Evolutionary conservation across 208 protist species (phyloP), one percentile per base, ranked within the genome.

Genomic region (Balamuthia mandrillaris): DNA sequence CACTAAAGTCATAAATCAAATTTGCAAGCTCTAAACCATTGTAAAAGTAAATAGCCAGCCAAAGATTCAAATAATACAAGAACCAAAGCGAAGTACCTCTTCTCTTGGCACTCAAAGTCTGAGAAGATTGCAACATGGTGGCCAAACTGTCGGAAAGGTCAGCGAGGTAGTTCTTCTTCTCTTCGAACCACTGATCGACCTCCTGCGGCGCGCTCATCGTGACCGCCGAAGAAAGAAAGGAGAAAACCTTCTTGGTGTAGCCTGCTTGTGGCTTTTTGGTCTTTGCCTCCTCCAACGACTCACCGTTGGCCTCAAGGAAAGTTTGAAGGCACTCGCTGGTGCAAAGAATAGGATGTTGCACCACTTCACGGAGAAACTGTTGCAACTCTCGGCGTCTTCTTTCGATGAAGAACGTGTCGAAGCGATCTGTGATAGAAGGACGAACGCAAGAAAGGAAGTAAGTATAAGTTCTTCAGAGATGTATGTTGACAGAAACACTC

Each of bases 231-330:
- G 72, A 81, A 42, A 81, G 54, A 42, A 42, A 81, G 7, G 72
- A 81, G 52, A 81, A 81, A 37, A 81, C 52, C 72, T 81, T 81
- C 52, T 81, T 81, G 29, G 72, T 81, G 29, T 63, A 42, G 2
- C 35, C 45, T 1, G 72, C 42, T 31, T 5, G 72, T 3, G 72
- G 72, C 52, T 81, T 81, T 51, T 81, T 81, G 29, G 42, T 81
- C 72, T 81, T 81, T 42, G 72, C 72, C 2, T 33, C 52, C 14
- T 33, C 37, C 35, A 81, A 81, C 33, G 54, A 42, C 45, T 81
- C 72, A 5, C 29, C 27, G 27, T 81, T 51, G 52, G 72, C 54
- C 24, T 81, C 72, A 24, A 81, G 72, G 72, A 81, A 81, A 16
- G 72, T 81, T 39, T 81, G 72, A 0, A 81, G 49, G 18, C 54